Conservation (phyloP, 208 protist genomes). For the Vickermania spadyakhi region DNA sequence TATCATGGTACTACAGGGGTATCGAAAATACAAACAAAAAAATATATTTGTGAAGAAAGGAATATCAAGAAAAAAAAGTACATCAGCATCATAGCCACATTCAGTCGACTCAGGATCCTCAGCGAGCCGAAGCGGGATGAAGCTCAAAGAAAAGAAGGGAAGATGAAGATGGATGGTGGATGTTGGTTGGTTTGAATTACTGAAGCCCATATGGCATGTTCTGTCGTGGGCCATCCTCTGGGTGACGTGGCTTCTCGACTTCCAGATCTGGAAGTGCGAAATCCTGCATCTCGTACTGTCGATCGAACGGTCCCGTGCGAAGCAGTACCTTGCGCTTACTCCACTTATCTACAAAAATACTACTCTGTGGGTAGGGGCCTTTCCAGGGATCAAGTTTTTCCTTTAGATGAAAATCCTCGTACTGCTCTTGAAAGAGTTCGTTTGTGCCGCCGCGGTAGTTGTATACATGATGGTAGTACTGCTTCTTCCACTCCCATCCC, state of each 20-base stretch:
- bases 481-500: constrained; percentile 83
- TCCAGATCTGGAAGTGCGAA: constrained; percentile 83
- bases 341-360: constrained; percentile 89
- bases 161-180: too few relatives aligned
- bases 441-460: constrained; percentile 88
- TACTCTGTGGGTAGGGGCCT: constrained; percentile 81
- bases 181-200: too few relatives aligned
- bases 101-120: neutral
- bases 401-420: constrained; percentile 69
- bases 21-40: neutral
- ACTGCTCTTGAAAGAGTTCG: constrained; percentile 78
- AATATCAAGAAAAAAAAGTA: neutral
- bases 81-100: neutral
- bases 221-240: constrained; percentile 71
- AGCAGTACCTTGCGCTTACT: constrained; percentile 83
- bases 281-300: constrained; percentile 90
- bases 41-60: neutral
- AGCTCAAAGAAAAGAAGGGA: too few relatives aligned
- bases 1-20: neutral
- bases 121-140: neutral
- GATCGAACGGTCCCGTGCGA: constrained; percentile 81
- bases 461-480: constrained; percentile 87
- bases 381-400: constrained; percentile 80
- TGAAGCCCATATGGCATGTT: constrained; percentile 87
- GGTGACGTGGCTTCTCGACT: constrained; percentile 66